A percentile compares a stretch with the other conserved stretches of the same genome.
Evolutionary conservation across 495 filamentous ascomycete species (phyloP).

Genomic region (Neurospora tetrasperma): DNA sequence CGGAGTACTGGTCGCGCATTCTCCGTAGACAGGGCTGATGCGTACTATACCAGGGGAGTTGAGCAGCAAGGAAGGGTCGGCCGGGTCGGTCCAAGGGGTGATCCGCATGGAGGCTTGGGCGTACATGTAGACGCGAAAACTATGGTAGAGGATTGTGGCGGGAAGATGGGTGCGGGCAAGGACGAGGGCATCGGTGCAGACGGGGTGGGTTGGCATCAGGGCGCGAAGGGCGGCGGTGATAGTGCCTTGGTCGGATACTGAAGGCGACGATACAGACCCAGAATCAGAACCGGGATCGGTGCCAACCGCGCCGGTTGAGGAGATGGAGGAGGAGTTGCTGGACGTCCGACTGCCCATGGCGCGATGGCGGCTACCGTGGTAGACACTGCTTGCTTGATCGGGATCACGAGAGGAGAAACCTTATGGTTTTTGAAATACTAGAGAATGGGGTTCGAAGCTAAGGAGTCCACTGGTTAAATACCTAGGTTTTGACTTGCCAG

Average conservation of each 20-base stretch:
- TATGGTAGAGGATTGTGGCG: constrained; percentile 35
- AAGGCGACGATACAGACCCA: background rate
- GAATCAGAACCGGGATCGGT: background rate
- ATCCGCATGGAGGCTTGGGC: constrained; percentile 21
- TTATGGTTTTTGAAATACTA: background rate
- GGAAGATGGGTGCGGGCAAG: constrained; percentile 23
- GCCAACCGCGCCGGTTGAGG: background rate
- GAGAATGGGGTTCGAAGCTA: background rate
- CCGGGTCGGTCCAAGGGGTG: background rate
- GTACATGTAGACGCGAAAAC: constrained; percentile 35
- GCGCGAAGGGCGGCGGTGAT: constrained; percentile 19
- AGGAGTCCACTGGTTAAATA: background rate
- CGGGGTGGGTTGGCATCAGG: constrained; percentile 17
- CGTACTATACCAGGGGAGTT: background rate
- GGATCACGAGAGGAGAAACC: too few species aligned
- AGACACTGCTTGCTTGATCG: background rate
- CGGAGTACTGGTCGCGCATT: constrained; percentile 4
- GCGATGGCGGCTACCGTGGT: background rate
- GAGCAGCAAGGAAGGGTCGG: background rate
- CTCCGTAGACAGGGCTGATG: constrained; percentile 1
- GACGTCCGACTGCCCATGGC: background rate
- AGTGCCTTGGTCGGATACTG: background rate
- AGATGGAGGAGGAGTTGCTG: background rate
- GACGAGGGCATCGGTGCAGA: constrained; percentile 19
- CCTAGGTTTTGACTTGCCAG: background rate